Conservation (phyloP, 164 flowering plant species). For the Akebia trifoliata region DNA sequence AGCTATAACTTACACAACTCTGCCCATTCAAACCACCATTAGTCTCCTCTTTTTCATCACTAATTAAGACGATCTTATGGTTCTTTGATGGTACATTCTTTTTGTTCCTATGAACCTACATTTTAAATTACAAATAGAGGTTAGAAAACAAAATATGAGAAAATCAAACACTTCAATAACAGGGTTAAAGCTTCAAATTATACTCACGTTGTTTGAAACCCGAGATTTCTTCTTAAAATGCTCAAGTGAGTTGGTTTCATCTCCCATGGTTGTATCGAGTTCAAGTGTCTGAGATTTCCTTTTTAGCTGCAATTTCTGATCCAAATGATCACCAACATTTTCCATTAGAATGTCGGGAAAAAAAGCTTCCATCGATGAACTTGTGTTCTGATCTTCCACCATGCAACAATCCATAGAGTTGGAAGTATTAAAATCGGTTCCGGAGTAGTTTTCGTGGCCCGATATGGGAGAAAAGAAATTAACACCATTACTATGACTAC, state of each 20-base stretch:
- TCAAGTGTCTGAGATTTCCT: constrained; percentile 14
- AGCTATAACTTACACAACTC: too few species aligned
- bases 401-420: constrained; percentile 33
- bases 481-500: constrained; percentile 17
- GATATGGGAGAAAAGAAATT: constrained; percentile 15
- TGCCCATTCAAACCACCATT: too few species aligned
- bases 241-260: too few species aligned
- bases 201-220: constrained; percentile 40
- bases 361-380: too few species aligned
- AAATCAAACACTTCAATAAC: too few species aligned
- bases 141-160: background rate
- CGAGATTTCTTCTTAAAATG: constrained; percentile 48
- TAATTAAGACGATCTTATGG: constrained; percentile 22
- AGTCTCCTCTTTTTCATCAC: constrained; percentile 29
- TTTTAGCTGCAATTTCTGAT: too few species aligned
- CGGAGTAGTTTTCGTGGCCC: constrained; percentile 24
- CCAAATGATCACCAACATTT: too few species aligned
- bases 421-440: constrained; percentile 22
- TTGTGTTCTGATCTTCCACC: too few species aligned
- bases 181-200: constrained; percentile 3
- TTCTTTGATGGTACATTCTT: constrained; percentile 42
- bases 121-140: constrained; percentile 13
- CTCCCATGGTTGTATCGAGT: too few species aligned
- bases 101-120: constrained; percentile 42
- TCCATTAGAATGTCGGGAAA: too few species aligned